A percentile compares a stretch with the other conserved stretches of the same genome.
phyloP scores from a whole-genome alignment of 176 grass and related monocot species.

The Cenchrus americanus region DNA sequence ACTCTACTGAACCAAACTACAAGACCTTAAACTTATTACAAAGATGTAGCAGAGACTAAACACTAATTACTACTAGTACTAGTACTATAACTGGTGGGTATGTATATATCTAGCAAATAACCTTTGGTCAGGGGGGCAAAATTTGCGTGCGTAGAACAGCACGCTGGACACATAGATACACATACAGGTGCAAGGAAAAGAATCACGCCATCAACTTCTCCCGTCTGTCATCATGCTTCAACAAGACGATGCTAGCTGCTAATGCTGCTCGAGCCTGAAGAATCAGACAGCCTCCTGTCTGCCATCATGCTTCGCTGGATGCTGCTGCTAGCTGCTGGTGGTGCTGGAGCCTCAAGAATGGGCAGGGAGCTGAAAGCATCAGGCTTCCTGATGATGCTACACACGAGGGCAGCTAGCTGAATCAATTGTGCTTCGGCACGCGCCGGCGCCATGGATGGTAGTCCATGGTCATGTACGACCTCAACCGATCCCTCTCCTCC shows the following conservation, averaged over 20 bases:
- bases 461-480: constrained; percentile 59
- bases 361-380: background rate
- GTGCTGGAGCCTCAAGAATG: background rate
- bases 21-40: constrained; percentile 40
- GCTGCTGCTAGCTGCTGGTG: background rate
- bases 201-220: constrained; percentile 24
- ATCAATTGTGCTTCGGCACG: constrained; percentile 61
- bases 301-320: background rate
- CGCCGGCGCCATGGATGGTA: constrained; percentile 5
- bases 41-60: background rate
- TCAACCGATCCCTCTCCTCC: constrained; percentile 56
- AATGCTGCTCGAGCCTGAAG: background rate
- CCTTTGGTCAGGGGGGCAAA: constrained; percentile 48
- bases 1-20: background rate
- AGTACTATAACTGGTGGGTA: constrained; percentile 26
- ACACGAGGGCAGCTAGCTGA: background rate
- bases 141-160: constrained; percentile 42
- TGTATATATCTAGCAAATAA: constrained; percentile 50
- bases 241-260: background rate
- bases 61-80: constrained; percentile 6
- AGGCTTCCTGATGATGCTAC: constrained; percentile 3
- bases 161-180: constrained; percentile 45
- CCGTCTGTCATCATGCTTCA: constrained; percentile 9
- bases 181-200: background rate
- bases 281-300: constrained; percentile 15